These are phyloP conservation scores for Rubia balearica DNA, from an alignment of 305 asterid species.

Conservation along the genomic window DNA sequence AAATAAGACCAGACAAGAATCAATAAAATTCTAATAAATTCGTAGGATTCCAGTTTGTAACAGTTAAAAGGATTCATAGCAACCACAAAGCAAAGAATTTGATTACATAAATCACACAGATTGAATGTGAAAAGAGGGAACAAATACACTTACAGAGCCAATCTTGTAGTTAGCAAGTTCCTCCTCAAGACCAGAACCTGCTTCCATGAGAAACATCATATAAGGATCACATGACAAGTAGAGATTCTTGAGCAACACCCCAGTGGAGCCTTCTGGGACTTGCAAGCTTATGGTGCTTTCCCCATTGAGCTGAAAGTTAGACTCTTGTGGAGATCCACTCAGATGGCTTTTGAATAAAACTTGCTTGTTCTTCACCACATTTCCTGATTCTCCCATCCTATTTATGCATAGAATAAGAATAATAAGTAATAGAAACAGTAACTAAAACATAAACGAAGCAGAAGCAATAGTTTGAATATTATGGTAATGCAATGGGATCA, in stretches of 20 bases:
- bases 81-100: too few species aligned
- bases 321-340: neutral
- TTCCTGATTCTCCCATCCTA: neutral
- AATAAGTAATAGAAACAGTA: too few species aligned
- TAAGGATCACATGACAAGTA: conserved; percentile 2
- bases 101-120: neutral
- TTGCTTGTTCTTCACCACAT: conserved; percentile 2
- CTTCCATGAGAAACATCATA: neutral
- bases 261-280: conserved; percentile 6
- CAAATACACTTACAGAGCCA: neutral
- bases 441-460: too few species aligned
- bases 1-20: too few species aligned
- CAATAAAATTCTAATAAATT: too few species aligned
- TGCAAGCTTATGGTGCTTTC: neutral
- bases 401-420: too few species aligned
- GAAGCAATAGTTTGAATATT: neutral
- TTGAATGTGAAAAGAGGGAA: neutral
- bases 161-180: neutral
- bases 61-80: too few species aligned
- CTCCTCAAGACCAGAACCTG: conserved; percentile 5
- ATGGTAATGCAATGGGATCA: neutral
- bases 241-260: conserved; percentile 4
- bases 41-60: too few species aligned
- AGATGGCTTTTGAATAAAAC: neutral
- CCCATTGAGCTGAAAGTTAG: neutral